These are phyloP conservation scores for Amoebophrya sp. DNA, from an alignment of 169 alveolate genomes.

Conservation along the genomic window DNA sequence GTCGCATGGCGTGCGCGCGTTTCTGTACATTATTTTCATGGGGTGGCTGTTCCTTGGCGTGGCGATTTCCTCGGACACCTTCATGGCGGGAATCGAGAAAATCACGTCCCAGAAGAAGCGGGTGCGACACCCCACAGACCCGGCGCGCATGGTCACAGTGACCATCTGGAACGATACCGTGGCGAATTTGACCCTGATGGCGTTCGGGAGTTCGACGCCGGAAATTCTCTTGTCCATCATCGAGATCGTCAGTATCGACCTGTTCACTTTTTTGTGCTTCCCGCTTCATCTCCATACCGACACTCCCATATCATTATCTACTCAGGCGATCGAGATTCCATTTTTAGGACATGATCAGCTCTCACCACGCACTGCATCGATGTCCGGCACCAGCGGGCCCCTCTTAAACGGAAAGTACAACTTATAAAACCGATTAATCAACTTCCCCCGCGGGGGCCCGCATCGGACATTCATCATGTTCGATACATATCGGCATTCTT, in stretches of 20 bases:
- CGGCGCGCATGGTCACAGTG: not conserved
- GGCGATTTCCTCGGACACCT: slow-evolving; percentile 6
- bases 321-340: not conserved
- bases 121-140: not conserved
- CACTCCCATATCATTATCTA: not conserved
- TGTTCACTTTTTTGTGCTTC: not conserved
- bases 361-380: no score
- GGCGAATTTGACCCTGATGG: slow-evolving; percentile 46
- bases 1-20: not conserved
- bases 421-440: no score
- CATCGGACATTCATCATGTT: no score
- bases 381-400: no score
- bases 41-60: slow-evolving; percentile 18
- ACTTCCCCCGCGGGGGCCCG: no score
- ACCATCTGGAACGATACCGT: slow-evolving; percentile 44
- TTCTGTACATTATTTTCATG: not conserved
- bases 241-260: slow-evolving; percentile 23
- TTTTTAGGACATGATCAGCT: not conserved
- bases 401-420: no score
- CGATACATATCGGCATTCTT: no score
- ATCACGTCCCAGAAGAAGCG: not conserved
- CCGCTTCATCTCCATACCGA: not conserved
- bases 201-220: slow-evolving; percentile 41
- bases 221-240: slow-evolving; percentile 39
- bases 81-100: slow-evolving; percentile 11